These are phyloP conservation scores for Trifolium pratense DNA, from an alignment of 306 rosid species.

Conservation along the genomic window DNA sequence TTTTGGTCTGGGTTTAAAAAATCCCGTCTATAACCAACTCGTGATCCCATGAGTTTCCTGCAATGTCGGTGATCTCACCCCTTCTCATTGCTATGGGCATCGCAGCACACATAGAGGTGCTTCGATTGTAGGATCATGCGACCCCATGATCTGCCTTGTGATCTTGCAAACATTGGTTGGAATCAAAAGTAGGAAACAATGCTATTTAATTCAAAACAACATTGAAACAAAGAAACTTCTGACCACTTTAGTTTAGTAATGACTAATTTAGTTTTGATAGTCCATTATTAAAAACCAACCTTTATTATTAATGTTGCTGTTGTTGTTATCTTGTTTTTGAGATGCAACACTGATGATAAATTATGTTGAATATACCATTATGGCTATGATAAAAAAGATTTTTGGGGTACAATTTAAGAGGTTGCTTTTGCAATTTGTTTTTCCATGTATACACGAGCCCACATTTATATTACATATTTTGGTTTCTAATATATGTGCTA, in stretches of 20 bases:
- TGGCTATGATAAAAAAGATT: slow-evolving; percentile 18
- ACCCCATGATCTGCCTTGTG: too few relatives aligned
- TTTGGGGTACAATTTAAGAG: not conserved
- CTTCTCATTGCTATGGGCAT: too few relatives aligned
- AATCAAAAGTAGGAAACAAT: not conserved
- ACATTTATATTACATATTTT: slow-evolving; percentile 1
- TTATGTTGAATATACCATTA: not conserved
- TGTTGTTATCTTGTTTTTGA: slow-evolving; percentile 8
- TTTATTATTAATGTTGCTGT: too few relatives aligned
- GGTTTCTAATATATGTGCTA: slow-evolving; percentile 12
- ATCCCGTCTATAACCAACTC: not conserved
- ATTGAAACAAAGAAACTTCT: not conserved
- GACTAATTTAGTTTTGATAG: too few relatives aligned
- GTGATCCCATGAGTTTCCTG: not conserved
- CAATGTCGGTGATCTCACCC: not conserved
- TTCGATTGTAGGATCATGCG: too few relatives aligned
- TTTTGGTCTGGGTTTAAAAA: too few relatives aligned
- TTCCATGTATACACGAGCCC: not conserved
- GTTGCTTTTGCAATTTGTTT: slow-evolving; percentile 7
- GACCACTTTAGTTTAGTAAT: too few relatives aligned
- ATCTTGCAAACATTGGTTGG: not conserved
- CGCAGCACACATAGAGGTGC: too few relatives aligned
- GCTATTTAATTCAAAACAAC: not conserved
- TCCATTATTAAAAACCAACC: too few relatives aligned
- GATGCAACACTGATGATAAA: slow-evolving; percentile 11